Conservation (phyloP, 805 yeast genomes). For the Monosporozyma servazzii region DNA sequence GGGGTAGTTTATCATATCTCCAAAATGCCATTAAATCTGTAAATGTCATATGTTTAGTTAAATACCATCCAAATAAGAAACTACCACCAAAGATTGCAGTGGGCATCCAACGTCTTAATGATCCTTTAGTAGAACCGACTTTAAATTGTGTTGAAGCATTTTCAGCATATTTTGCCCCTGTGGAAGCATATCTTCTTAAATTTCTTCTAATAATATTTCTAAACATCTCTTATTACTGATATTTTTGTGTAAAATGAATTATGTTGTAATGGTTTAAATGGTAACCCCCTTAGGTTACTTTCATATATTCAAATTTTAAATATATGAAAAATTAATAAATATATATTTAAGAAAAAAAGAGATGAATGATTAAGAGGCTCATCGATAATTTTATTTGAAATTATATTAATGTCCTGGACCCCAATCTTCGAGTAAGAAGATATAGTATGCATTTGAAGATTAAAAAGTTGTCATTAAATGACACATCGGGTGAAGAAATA, state of each 20-base stretch:
- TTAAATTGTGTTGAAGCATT: background rate
- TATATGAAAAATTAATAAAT: background rate
- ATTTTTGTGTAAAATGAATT: background rate
- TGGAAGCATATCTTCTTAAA: background rate
- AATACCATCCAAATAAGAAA: conserved; percentile 25
- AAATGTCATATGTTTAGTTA: conserved; percentile 29
- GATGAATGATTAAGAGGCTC: background rate
- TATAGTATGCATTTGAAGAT: conserved; percentile 19
- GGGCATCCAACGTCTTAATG: conserved; percentile 17
- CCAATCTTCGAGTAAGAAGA: background rate
- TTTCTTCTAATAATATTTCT: background rate
- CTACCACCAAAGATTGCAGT: conserved; percentile 23
- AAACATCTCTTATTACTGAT: background rate
- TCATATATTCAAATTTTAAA: background rate
- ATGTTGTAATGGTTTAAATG: background rate
- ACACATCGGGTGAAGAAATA: conserved; percentile 6
- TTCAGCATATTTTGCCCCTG: background rate
- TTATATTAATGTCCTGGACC: too few species aligned
- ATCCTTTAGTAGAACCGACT: background rate
- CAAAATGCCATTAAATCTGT: conserved; percentile 30
- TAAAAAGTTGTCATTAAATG: conserved; percentile 22
- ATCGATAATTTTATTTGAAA: too few species aligned
- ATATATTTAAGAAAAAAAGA: background rate
- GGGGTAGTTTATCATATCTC: conserved; percentile 26
- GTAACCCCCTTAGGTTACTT: background rate